Evolutionary conservation across 73 alveolate genomes (phyloP).

Genomic region (Stentor coeruleus): DNA sequence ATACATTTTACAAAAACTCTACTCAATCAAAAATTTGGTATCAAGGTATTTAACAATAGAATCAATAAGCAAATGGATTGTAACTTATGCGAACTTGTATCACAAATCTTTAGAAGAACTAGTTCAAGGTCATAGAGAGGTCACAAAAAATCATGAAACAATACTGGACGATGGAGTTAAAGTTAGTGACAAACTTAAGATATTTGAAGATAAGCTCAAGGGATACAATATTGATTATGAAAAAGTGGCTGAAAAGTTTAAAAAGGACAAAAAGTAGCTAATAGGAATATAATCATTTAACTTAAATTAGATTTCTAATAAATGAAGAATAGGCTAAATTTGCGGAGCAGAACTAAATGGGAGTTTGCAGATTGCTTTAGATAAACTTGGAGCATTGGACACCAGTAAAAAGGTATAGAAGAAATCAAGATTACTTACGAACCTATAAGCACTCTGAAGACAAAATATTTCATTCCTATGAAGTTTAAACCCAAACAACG

Average conservation of each 20-base stretch:
- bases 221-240: too few species aligned
- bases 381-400: conserved; percentile 23
- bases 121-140: conserved; percentile 26
- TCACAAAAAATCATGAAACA: background rate
- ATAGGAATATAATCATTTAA: too few species aligned
- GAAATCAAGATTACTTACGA: background rate
- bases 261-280: too few species aligned
- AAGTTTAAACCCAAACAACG: conserved; percentile 45
- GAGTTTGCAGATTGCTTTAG: conserved; percentile 4
- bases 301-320: too few species aligned
- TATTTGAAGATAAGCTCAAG: background rate
- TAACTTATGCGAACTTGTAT: conserved; percentile 8
- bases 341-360: too few species aligned
- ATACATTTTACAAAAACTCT: too few species aligned
- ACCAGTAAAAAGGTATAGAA: conserved; percentile 18
- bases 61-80: background rate
- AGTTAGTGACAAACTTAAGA: background rate
- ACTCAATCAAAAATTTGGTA: too few species aligned
- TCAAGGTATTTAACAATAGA: conserved; percentile 6
- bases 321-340: too few species aligned
- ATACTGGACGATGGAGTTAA: background rate
- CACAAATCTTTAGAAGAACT: background rate
- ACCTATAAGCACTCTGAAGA: conserved; percentile 27
- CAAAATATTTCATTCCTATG: conserved; percentile 51
- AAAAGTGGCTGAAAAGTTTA: too few species aligned